phyloP scores from a whole-genome alignment of 164 flowering plant genomes.

The Hamamelis virginiana region DNA sequence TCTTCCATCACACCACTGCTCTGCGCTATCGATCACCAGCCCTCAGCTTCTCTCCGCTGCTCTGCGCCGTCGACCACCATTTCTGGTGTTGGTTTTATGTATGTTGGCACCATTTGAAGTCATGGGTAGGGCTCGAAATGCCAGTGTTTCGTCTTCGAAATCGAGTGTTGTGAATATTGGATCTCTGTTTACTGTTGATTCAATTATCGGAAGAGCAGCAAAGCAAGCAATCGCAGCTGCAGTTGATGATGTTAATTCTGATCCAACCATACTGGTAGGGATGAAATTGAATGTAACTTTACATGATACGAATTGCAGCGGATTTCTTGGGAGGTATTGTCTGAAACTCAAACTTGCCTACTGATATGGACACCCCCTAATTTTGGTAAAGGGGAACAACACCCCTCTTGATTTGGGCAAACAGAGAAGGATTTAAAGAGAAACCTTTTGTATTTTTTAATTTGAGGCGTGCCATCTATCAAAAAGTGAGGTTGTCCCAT shows the following conservation, averaged over 20 bases:
- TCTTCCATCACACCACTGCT: too few relatives aligned
- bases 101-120: constrained; percentile 27
- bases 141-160: constrained; percentile 22
- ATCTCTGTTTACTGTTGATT: constrained; percentile 55
- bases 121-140: constrained; percentile 26
- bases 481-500: too few relatives aligned
- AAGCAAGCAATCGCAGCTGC: constrained; percentile 67
- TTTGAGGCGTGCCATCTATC: too few relatives aligned
- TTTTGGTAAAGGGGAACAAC: background rate
- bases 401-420: too few relatives aligned
- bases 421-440: too few relatives aligned
- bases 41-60: too few relatives aligned
- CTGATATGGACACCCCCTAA: background rate
- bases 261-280: constrained; percentile 50
- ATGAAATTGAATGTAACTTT: constrained; percentile 39
- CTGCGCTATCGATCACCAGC: too few relatives aligned
- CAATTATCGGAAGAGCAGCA: constrained; percentile 65
- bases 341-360: background rate
- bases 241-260: constrained; percentile 69
- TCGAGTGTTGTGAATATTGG: constrained; percentile 63
- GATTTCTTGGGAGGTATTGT: constrained; percentile 75
- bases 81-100: constrained; percentile 21
- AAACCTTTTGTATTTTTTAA: too few relatives aligned
- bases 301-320: constrained; percentile 73
- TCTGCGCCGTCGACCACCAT: too few relatives aligned